A percentile compares a stretch with the other conserved stretches of the same genome.
phyloP scores from a whole-genome alignment of 495 filamentous ascomycete species.

The Daldinia concentrica region DNA sequence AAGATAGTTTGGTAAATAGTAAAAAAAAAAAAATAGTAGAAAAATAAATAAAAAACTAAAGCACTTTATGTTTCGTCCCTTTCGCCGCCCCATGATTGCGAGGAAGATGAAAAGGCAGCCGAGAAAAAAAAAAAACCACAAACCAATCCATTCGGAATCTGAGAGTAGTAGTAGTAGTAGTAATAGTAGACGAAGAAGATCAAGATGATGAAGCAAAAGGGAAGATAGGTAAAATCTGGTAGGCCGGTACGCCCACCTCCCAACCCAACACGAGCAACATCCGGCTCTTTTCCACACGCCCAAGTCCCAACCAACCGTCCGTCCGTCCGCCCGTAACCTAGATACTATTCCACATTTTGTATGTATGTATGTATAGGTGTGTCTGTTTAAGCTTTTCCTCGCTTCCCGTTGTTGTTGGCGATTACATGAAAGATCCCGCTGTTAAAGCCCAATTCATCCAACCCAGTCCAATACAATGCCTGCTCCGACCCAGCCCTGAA shows the following conservation, averaged over 20 bases:
- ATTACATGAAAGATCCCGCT: conserved; percentile 24
- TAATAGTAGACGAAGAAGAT: too few relatives aligned
- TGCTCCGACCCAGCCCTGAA: background rate
- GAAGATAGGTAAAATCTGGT: conserved; percentile 1
- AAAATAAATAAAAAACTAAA: too few relatives aligned
- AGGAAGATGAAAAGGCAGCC: background rate
- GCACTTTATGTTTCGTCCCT: conserved; percentile 8
- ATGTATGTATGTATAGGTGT: background rate
- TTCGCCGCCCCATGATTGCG: conserved; percentile 28
- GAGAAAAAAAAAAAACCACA: conserved; percentile 15
- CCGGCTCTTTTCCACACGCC: background rate
- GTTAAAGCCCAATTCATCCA: background rate
- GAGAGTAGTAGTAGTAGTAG: too few relatives aligned
- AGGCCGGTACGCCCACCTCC: background rate
- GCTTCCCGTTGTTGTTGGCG: conserved; percentile 16
- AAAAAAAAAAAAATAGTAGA: too few relatives aligned
- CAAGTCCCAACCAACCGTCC: background rate
- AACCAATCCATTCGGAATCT: background rate
- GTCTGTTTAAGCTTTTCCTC: background rate
- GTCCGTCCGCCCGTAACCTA: background rate
- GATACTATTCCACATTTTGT: background rate
- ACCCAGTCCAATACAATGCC: conserved; percentile 26
- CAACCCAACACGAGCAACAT: background rate
- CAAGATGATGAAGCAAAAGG: background rate
- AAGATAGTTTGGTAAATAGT: too few relatives aligned